Percentiles rank a stretch among this genome's conserved stretches.
Conservation (phyloP, 768 basidiomycete species). For the Hypsizygus marmoreus region DNA sequence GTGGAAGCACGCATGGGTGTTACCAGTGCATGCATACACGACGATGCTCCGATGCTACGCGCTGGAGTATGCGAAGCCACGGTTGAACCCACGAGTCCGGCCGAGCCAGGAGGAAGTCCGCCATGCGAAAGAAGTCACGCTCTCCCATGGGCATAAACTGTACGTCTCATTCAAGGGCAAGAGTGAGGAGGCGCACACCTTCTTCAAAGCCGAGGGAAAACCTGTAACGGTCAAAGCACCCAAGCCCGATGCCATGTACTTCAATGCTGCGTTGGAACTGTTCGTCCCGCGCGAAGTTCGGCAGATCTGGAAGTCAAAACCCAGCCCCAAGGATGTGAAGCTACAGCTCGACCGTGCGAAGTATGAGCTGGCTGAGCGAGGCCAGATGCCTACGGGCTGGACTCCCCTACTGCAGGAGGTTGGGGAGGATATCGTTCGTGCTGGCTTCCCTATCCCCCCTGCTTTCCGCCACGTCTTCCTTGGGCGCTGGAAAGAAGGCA, state of each 20-base stretch:
- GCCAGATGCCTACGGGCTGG: slow-evolving; percentile 11
- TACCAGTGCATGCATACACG: slow-evolving; percentile 71
- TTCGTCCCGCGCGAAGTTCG: slow-evolving; percentile 19
- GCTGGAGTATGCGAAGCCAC: slow-evolving; percentile 34
- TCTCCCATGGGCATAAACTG: slow-evolving; percentile 14
- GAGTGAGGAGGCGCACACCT: slow-evolving; percentile 8
- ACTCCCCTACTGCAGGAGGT: slow-evolving; percentile 15
- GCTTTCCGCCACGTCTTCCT: slow-evolving; percentile 21
- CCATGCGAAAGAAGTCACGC: not conserved
- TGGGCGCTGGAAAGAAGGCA: slow-evolving; percentile 14
- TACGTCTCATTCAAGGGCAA: slow-evolving; percentile 7
- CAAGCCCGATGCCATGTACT: slow-evolving; percentile 63
- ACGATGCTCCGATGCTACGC: slow-evolving; percentile 68
- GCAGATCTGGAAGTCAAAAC: slow-evolving; percentile 1
- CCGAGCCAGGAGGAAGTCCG: not conserved
- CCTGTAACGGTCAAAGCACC: slow-evolving; percentile 34
- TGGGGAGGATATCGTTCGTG: slow-evolving; percentile 16
- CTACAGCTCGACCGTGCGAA: not conserved
- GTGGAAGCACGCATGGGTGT: slow-evolving; percentile 54
- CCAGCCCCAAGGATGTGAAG: slow-evolving; percentile 1
- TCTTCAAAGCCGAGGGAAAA: slow-evolving; percentile 2
- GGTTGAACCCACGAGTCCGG: slow-evolving; percentile 14
- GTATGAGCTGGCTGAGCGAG: not conserved
- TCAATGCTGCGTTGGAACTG: slow-evolving; percentile 59
- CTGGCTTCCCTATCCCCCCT: slow-evolving; percentile 19